These are phyloP conservation scores for Rosa multiflora DNA, from an alignment of 306 rosid genomes.

Conservation along the genomic window DNA sequence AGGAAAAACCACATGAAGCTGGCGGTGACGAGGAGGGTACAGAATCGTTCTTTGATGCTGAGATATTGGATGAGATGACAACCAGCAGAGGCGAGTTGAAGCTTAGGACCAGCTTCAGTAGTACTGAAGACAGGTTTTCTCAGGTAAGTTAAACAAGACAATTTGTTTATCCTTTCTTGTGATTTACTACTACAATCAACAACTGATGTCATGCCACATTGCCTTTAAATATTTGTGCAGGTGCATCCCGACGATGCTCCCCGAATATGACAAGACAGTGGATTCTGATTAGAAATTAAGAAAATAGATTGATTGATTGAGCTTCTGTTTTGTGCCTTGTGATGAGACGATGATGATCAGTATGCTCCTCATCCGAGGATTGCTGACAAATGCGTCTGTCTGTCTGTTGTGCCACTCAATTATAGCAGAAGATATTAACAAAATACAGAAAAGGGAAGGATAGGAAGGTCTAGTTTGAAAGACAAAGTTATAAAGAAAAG, in stretches of 20 bases:
- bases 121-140: conserved; percentile 39
- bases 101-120: conserved; percentile 56
- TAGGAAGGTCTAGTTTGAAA: not conserved
- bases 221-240: conserved; percentile 28
- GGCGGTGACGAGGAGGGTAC: conserved; percentile 27
- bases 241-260: conserved; percentile 34
- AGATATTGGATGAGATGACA: conserved; percentile 83
- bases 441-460: not conserved
- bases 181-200: not conserved
- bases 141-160: conserved; percentile 41
- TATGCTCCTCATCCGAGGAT: conserved; percentile 5
- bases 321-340: conserved; percentile 14
- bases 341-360: conserved; percentile 7
- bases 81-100: conserved; percentile 84
- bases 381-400: conserved; percentile 17
- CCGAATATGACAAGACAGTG: conserved; percentile 22
- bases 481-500: not conserved
- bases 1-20: conserved; percentile 47
- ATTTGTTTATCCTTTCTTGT: not conserved
- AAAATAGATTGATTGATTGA: conserved; percentile 16
- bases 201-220: not conserved
- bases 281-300: conserved; percentile 17
- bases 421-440: not conserved
- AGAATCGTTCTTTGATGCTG: conserved; percentile 62
- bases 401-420: conserved; percentile 1